A percentile compares a stretch with the other conserved stretches of the same genome.
Conservation (phyloP, 805 yeast genomes). For the Starmerella floris region DNA sequence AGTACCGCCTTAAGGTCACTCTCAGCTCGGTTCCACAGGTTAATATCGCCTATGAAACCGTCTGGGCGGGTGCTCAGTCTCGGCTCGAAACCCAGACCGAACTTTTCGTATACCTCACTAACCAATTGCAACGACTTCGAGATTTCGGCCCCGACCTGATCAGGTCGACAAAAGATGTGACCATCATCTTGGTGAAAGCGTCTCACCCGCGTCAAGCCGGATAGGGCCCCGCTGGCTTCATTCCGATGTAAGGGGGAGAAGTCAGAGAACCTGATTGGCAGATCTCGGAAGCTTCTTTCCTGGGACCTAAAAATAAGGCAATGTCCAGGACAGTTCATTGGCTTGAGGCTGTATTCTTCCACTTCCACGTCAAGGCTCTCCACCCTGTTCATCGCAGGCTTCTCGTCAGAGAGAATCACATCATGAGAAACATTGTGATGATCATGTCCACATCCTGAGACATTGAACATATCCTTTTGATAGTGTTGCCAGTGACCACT, state of each 20-base stretch:
- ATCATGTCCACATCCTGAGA: slow-evolving; percentile 31
- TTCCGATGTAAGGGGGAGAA: slow-evolving; percentile 87
- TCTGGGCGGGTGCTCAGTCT: slow-evolving; percentile 76
- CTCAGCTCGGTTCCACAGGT: slow-evolving; percentile 80
- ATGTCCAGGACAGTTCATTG: slow-evolving; percentile 66
- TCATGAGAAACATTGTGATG: not conserved
- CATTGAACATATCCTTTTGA: slow-evolving; percentile 86
- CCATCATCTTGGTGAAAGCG: slow-evolving; percentile 98
- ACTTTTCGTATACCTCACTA: slow-evolving; percentile 56
- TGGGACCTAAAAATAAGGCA: slow-evolving; percentile 66
- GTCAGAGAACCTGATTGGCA: slow-evolving; percentile 77
- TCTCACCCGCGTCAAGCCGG: slow-evolving; percentile 86
- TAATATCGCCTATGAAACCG: slow-evolving; percentile 60
- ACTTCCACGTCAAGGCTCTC: slow-evolving; percentile 19
- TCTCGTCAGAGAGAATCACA: not conserved
- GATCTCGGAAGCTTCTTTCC: slow-evolving; percentile 69
- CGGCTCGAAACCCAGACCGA: slow-evolving; percentile 52
- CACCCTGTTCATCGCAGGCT: not conserved
- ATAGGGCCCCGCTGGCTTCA: slow-evolving; percentile 85
- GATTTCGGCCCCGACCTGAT: slow-evolving; percentile 68
- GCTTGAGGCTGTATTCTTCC: slow-evolving; percentile 64
- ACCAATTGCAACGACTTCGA: slow-evolving; percentile 56
- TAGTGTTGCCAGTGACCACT: slow-evolving; percentile 96
- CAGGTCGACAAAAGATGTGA: slow-evolving; percentile 76
- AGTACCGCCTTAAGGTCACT: slow-evolving; percentile 46